Evolutionary conservation across 2,329 filamentous ascomycete species (phyloP).

Genomic region (Stachybotrys chlorohalonatus): DNA sequence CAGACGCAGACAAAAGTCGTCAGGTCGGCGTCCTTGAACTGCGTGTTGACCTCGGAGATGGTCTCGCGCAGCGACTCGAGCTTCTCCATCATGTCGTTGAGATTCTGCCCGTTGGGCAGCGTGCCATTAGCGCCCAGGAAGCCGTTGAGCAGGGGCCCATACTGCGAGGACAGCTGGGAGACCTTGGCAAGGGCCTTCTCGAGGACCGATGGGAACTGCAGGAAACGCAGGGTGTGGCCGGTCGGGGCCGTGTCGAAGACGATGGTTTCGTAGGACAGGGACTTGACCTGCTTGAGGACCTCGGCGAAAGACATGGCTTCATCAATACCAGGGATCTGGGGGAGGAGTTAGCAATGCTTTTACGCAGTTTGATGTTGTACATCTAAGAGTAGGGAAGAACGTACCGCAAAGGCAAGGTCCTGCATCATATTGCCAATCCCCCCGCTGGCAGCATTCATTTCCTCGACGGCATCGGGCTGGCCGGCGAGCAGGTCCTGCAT

Average conservation of each 20-base stretch:
- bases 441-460: conserved; percentile 58
- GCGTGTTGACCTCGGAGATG: conserved; percentile 89
- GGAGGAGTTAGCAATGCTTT: background rate
- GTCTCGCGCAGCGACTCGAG: conserved; percentile 89
- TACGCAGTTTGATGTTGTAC: too few relatives aligned
- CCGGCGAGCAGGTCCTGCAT: conserved; percentile 89
- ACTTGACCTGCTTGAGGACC: conserved; percentile 98
- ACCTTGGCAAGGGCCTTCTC: conserved; percentile 98
- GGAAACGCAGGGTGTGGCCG: conserved; percentile 94
- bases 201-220: conserved; percentile 95
- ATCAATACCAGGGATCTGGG: conserved; percentile 91
- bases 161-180: conserved; percentile 86
- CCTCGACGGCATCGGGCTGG: conserved; percentile 62
- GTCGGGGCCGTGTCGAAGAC: conserved; percentile 98
- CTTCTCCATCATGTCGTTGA: conserved; percentile 88
- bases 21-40: conserved; percentile 94
- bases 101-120: conserved; percentile 84
- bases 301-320: conserved; percentile 99
- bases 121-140: conserved; percentile 69
- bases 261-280: conserved; percentile 96
- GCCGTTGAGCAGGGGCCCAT: conserved; percentile 90
- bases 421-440: conserved; percentile 95
- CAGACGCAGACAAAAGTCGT: conserved; percentile 98
- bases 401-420: conserved; percentile 87
- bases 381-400: conserved; percentile 17